Conservation (phyloP, 768 basidiomycete genomes). For the Dentipellis fragilis region DNA sequence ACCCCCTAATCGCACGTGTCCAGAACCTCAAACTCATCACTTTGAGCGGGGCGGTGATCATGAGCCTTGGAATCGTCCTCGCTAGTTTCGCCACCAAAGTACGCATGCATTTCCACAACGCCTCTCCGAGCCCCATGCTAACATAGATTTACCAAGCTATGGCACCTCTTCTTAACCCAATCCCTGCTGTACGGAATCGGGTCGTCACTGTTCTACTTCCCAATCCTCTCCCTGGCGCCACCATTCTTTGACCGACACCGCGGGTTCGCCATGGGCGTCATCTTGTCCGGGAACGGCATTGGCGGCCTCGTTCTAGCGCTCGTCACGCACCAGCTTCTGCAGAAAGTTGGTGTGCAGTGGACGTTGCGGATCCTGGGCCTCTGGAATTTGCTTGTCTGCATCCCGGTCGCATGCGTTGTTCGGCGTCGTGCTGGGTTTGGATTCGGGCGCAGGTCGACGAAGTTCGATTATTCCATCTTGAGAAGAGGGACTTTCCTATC, state of each 20-base stretch:
- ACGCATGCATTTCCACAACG: not conserved
- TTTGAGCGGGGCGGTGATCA: constrained; percentile 25
- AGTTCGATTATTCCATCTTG: constrained; percentile 27
- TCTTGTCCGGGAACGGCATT: constrained; percentile 30
- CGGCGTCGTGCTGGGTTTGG: not conserved
- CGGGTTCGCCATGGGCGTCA: constrained; percentile 34
- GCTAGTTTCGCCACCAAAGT: constrained; percentile 31
- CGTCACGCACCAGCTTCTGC: constrained; percentile 26
- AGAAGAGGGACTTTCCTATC: constrained; percentile 31
- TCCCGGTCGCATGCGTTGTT: constrained; percentile 23
- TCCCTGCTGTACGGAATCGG: constrained; percentile 32
- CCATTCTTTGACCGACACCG: constrained; percentile 34
- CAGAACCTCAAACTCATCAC: constrained; percentile 26
- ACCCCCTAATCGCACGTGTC: constrained; percentile 26
- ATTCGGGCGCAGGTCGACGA: constrained; percentile 13
- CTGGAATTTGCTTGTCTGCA: constrained; percentile 29
- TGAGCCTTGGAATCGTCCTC: constrained; percentile 32
- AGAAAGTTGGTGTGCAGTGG: constrained; percentile 25
- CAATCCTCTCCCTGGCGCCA: constrained; percentile 32
- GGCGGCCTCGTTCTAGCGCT: constrained; percentile 36
- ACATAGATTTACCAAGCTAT: constrained; percentile 21
- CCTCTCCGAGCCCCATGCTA: too few relatives aligned
- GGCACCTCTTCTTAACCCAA: constrained; percentile 35
- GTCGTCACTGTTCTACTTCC: constrained; percentile 34
- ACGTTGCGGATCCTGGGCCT: constrained; percentile 30